Evolutionary conservation across 2,329 filamentous ascomycete species (phyloP).

Genomic region (Alternaria hordeiaustralica): DNA sequence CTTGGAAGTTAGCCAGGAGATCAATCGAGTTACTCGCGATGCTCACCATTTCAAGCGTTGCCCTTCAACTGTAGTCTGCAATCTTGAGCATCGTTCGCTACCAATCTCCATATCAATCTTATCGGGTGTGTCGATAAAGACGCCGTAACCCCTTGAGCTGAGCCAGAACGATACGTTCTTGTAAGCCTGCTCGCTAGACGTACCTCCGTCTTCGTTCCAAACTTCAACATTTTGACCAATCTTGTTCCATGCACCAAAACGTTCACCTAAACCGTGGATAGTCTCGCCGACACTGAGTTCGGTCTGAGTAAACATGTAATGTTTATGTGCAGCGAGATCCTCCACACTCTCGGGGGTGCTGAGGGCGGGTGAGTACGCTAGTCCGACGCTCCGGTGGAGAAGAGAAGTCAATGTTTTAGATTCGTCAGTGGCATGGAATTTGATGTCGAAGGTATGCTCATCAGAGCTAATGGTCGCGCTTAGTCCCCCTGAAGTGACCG

Average conservation of each 20-base stretch:
- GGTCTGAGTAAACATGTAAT: constrained; percentile 56
- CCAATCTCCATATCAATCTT: constrained; percentile 75
- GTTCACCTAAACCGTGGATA: constrained; percentile 76
- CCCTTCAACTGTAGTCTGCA: constrained; percentile 72
- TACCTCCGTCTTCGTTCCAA: constrained; percentile 68
- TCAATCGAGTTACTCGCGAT: background rate
- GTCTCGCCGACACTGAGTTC: constrained; percentile 64
- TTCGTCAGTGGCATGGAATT: constrained; percentile 60
- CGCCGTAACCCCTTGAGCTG: constrained; percentile 75
- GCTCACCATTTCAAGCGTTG: constrained; percentile 70
- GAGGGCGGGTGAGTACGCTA: constrained; percentile 63
- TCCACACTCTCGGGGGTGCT: constrained; percentile 61
- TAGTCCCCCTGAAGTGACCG: constrained; percentile 59
- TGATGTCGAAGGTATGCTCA: constrained; percentile 62
- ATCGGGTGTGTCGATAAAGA: constrained; percentile 76
- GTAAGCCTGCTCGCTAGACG: constrained; percentile 73
- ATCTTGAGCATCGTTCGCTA: constrained; percentile 72
- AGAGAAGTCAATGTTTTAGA: constrained; percentile 63
- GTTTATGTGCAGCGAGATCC: constrained; percentile 55
- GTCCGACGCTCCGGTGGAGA: constrained; percentile 61
- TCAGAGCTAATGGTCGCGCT: constrained; percentile 59
- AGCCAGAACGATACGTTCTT: constrained; percentile 76
- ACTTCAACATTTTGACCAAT: constrained; percentile 73
- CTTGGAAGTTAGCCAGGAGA: constrained; percentile 13
- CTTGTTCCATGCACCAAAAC: constrained; percentile 79